Base-by-base conservation (phyloP, 345 rosid genomes). In the Balakata baccata region DNA sequence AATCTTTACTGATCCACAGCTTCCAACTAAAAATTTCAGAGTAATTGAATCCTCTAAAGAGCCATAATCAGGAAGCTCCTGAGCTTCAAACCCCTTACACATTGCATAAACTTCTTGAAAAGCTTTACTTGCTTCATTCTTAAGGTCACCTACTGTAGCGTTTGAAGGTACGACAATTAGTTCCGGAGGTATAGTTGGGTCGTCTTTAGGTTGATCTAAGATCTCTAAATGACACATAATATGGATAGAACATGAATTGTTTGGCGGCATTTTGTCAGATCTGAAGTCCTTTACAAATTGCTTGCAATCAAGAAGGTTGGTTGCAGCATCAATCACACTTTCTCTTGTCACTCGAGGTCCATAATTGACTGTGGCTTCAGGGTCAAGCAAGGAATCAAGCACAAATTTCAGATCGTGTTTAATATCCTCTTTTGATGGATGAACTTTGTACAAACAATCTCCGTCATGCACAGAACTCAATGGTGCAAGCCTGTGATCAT, bases 231-330 rank as follows among this genome's bases (percentile, higher is more conserved):
- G 74, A 67, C 97, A 89, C 82, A 81, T 78, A 22, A 87, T 72
- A 20, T 58, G 73, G 58, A 87, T 80, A 29, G 81, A 81, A 51
- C 25, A 50, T 20, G 86, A 79, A 67, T 79, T 75, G 20, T 29
- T 62, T 17, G 17, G 66, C 13, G 43, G 72, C 74, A 34, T 58
- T 25, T 51, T 64, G 18, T 70, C 54, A 12, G 68, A 73, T 59
- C 59, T 62, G 76, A 84, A 86, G 65, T 86, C 92, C 79, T 87
- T 89, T 68, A 87, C 74, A 73, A 92, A 92, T 50, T 89, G 89
- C 74, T 92, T 89, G 81, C 97, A 88, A 70, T 92, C 97, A 9
- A 89, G 83, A 76, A 92, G 84, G 76, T 83, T 92, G 39, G 80
- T 81, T 39, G 86, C 90, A 6, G 85, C 81, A 43, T 85, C 87